Percentiles rank a stretch among this genome's conserved stretches.
Evolutionary conservation across 176 grass and related monocot species (phyloP).

Genomic region (Alopecurus myosuroides): DNA sequence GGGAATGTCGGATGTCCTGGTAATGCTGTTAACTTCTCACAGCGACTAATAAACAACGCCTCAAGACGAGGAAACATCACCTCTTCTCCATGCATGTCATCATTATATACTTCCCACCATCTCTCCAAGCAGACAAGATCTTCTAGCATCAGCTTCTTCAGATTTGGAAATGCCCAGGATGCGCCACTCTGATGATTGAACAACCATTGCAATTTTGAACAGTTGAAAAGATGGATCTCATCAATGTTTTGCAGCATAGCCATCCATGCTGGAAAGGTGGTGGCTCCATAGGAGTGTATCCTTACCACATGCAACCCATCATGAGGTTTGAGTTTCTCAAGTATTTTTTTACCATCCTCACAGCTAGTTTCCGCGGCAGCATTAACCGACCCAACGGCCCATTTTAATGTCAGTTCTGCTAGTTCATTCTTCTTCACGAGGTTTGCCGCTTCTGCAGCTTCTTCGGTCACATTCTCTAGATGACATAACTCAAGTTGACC

Average conservation of each 20-base stretch:
- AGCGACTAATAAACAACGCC: fast-evolving
- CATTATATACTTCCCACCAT: background rate
- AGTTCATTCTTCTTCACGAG: background rate
- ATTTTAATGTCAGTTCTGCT: background rate
- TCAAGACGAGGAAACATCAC: background rate
- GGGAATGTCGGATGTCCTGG: background rate
- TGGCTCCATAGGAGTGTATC: background rate
- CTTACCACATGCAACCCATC: background rate
- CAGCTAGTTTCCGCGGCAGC: background rate
- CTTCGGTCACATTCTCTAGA: background rate
- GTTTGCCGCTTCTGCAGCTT: background rate
- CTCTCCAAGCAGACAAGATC: background rate
- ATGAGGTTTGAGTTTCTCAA: background rate
- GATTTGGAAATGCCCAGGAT: background rate
- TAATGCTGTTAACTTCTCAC: background rate
- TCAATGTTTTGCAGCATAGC: background rate
- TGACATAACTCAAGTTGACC: background rate
- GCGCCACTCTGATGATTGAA: background rate
- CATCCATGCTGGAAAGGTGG: background rate
- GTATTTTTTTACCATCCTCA: background rate
- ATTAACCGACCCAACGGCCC: background rate
- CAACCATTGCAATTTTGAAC: background rate
- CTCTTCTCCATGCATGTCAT: background rate
- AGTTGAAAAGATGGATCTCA: fast-evolving
- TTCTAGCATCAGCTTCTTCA: background rate